These are phyloP conservation scores for Pleurotus eryngii DNA, from an alignment of 768 basidiomycete species.

Conservation along the genomic window DNA sequence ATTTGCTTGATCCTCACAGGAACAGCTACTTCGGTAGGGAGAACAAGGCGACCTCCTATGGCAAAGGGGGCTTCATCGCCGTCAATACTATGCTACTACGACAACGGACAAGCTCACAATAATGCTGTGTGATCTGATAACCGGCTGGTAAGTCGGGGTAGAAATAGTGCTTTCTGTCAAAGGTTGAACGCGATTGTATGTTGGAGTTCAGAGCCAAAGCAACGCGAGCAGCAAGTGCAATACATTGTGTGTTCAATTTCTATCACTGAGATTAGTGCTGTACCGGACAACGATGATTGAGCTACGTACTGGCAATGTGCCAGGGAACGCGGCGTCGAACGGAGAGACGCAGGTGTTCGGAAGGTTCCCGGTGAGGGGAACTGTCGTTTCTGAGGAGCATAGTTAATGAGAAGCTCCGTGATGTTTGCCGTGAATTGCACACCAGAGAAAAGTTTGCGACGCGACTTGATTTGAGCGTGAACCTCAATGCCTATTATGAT, in stretches of 20 bases:
- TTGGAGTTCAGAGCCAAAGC: constrained; percentile 71
- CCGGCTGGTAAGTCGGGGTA: constrained; percentile 93
- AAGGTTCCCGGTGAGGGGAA: constrained; percentile 37
- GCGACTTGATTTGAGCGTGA: constrained; percentile 89
- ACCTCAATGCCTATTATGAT: constrained; percentile 93
- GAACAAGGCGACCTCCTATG: constrained; percentile 52
- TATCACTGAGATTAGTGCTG: constrained; percentile 15
- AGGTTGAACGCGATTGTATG: constrained; percentile 71
- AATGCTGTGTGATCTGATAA: constrained; percentile 97
- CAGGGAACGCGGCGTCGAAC: constrained; percentile 91
- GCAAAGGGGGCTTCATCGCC: constrained; percentile 70
- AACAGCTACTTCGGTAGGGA: constrained; percentile 34
- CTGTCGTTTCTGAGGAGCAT: constrained; percentile 31
- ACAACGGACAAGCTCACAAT: constrained; percentile 45
- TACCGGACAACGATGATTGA: not conserved
- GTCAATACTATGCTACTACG: not conserved
- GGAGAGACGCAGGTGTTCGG: constrained; percentile 74
- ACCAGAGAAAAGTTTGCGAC: constrained; percentile 85
- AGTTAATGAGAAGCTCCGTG: not conserved
- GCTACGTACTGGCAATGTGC: constrained; percentile 78
- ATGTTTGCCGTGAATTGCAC: not conserved
- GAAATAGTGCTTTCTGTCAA: constrained; percentile 98
- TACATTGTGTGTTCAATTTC: constrained; percentile 64
- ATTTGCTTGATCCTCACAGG: constrained; percentile 87
- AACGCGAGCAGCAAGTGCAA: constrained; percentile 77